Base-by-base conservation (phyloP, 306 rosid genomes). In the Morella rubra region DNA sequence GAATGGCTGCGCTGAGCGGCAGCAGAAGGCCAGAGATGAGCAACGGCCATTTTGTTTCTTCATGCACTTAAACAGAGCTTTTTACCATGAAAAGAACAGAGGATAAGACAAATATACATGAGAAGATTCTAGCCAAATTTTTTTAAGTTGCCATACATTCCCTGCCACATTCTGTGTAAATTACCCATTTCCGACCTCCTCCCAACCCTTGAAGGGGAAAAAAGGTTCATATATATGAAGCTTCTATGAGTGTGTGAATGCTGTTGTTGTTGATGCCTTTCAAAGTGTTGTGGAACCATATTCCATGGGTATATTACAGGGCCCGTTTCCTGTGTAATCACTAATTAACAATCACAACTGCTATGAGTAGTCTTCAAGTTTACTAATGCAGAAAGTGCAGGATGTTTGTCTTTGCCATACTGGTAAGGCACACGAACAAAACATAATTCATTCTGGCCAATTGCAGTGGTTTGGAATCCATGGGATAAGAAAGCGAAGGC, bases 401-500 rank as follows among this genome's bases (percentile, higher is more conserved):
- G 27, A 18, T 54, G 8, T 54, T 54, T 54, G 22, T 54, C 20
- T 16, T 54, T 6, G 37, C 41, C 9, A 20, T 22, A 16, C 66
- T 59, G 12, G 40, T 81, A 67, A 20, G 41, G 49, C 49, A 47
- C 67, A n/a, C 44, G 8, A 75, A 24, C 5, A 7, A 76, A 73
- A 22, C 68, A 72, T 16, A 22, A 47, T 56, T 69, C 67, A 61
- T 71, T 66, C 6, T 3, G 10, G 41, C 67, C 47, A 0, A 20
- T 6, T 83, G 76, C 75, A 93, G 97, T 85, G 81, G 90, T 92
- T 44, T 93, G 94, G 96, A 93, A 93, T 71, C 96, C 96, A 0
- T 93, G 97, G 97, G 96, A 90, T 61, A 93, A 93, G 80, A 93
- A 89, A 76, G 84, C 88, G 10, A 93, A 89, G 78, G 73, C 85